These are phyloP conservation scores for Fomes fomentarius DNA, from an alignment of 1,284 basidiomycete species.

Conservation along the genomic window DNA sequence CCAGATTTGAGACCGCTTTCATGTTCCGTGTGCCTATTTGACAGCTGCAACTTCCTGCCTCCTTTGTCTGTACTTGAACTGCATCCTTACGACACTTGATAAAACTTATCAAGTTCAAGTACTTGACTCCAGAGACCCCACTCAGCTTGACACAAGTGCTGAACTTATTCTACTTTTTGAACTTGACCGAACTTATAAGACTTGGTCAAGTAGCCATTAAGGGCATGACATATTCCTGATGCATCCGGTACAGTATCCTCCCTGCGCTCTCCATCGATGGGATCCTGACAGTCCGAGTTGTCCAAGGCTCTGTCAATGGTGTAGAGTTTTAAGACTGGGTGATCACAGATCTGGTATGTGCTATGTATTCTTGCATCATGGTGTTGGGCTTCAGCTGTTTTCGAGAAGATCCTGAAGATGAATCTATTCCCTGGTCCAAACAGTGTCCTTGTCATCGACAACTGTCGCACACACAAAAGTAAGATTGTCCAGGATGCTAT, in stretches of 20 bases:
- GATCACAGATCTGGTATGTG: neutral
- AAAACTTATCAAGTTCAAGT: no score
- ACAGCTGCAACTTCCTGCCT: no score
- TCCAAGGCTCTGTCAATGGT: slow-evolving; percentile 28
- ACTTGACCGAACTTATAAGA: no score
- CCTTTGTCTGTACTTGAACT: no score
- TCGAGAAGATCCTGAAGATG: slow-evolving; percentile 28
- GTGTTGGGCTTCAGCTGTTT: neutral
- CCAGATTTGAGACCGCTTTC: no score
- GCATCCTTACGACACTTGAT: no score
- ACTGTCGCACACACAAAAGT: slow-evolving; percentile 33
- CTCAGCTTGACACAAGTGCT: no score
- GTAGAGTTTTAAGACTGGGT: slow-evolving; percentile 17
- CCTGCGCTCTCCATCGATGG: slow-evolving; percentile 32
- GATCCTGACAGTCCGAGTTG: slow-evolving; percentile 28
- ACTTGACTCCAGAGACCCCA: no score
- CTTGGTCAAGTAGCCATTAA: no score
- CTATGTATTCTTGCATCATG: neutral
- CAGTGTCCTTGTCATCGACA: slow-evolving; percentile 36
- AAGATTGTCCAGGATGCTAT: slow-evolving; percentile 26
- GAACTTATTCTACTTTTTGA: no score
- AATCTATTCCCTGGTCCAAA: slow-evolving; percentile 31
- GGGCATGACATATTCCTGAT: no score
- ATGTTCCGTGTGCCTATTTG: no score
- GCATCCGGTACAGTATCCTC: slow-evolving; percentile 30